Evolutionary conservation across 2,329 filamentous ascomycete species (phyloP).

Genomic region (Pseudocercospora fuligena): DNA sequence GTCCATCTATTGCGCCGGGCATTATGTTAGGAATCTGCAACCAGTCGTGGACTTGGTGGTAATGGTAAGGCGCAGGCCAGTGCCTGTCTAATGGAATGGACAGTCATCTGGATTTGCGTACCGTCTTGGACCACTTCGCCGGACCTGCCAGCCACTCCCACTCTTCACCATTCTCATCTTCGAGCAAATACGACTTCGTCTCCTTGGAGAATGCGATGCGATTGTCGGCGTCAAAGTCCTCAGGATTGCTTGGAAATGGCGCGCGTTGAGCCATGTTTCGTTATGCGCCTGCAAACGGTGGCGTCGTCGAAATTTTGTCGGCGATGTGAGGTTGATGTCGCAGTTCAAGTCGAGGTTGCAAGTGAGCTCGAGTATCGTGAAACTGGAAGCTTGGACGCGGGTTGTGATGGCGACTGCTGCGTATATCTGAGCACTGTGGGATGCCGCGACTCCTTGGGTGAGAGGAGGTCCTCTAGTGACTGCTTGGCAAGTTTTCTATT

Average conservation of each 20-base stretch:
- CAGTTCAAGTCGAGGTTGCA: neutral
- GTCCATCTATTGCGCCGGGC: conserved; percentile 54
- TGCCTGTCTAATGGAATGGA: conserved; percentile 29
- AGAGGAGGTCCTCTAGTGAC: neutral
- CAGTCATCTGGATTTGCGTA: conserved; percentile 44
- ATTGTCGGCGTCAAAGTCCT: conserved; percentile 75
- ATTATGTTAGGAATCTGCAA: conserved; percentile 27
- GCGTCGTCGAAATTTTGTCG: neutral
- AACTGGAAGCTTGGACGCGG: too few species aligned
- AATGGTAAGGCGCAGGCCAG: conserved; percentile 30
- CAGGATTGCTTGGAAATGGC: conserved; percentile 60
- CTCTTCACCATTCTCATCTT: conserved; percentile 82
- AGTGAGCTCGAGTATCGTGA: neutral
- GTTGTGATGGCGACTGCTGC: neutral
- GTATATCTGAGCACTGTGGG: neutral
- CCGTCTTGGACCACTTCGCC: conserved; percentile 75
- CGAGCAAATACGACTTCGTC: conserved; percentile 75
- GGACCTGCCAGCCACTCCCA: conserved; percentile 77
- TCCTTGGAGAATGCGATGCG: conserved; percentile 87
- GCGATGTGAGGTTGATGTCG: neutral
- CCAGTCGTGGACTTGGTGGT: conserved; percentile 1
- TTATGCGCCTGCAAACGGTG: neutral
- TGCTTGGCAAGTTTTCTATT: neutral
- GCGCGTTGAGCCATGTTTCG: conserved; percentile 31
- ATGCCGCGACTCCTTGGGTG: neutral